Evolutionary conservation across 1,284 basidiomycete genomes (phyloP).

Genomic region (Wallemia mellicola): DNA sequence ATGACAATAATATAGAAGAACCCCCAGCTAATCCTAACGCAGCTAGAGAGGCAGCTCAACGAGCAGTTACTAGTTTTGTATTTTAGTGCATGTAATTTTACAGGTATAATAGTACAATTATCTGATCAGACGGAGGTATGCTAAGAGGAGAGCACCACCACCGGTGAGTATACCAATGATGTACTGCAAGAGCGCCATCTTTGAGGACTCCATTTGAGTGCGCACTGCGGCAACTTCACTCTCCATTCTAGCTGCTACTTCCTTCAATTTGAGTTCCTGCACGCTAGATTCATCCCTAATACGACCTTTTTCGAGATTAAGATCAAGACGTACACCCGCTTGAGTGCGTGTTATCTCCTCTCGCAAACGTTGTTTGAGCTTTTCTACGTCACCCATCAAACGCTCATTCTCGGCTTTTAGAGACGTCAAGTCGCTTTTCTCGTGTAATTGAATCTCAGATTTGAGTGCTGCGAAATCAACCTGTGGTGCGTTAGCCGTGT

Average conservation of each 20-base stretch:
- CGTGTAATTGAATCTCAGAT: constrained; percentile 79
- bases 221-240: constrained; percentile 73
- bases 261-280: constrained; percentile 89
- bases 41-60: neutral
- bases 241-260: constrained; percentile 91
- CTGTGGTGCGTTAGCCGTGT: too few species aligned
- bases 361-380: constrained; percentile 72
- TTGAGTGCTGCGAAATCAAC: constrained; percentile 93
- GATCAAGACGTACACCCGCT: constrained; percentile 70
- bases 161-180: constrained; percentile 31
- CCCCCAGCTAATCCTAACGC: neutral
- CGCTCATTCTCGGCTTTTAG: constrained; percentile 89
- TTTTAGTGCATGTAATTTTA: neutral
- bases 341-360: constrained; percentile 80
- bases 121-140: constrained; percentile 35
- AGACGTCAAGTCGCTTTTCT: constrained; percentile 87
- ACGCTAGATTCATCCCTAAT: constrained; percentile 77
- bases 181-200: constrained; percentile 23
- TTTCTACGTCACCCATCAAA: constrained; percentile 68
- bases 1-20: neutral
- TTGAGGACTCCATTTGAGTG: constrained; percentile 72
- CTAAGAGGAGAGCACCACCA: constrained; percentile 57
- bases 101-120: neutral
- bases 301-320: constrained; percentile 84
- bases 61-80: neutral